A percentile compares a stretch with the other conserved stretches of the same genome.
phyloP scores from a whole-genome alignment of 2,329 filamentous ascomycete species.

The Apiospora marii region DNA sequence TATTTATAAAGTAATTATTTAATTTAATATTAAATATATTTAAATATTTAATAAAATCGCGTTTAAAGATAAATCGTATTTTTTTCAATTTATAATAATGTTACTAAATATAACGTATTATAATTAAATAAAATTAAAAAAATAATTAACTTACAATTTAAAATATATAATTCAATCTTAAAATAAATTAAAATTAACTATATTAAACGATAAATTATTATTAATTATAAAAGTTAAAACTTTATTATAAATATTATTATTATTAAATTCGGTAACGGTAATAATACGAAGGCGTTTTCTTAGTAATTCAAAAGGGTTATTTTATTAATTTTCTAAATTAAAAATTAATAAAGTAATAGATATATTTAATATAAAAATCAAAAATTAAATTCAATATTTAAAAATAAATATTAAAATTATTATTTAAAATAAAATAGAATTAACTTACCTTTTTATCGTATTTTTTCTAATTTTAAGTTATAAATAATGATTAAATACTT shows the following conservation, averaged over 20 bases:
- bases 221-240: neutral
- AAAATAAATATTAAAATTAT: neutral
- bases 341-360: neutral
- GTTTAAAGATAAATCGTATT: neutral
- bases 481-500: neutral
- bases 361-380: neutral
- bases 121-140: neutral
- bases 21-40: neutral
- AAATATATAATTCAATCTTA: neutral
- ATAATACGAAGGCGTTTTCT: neutral
- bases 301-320: neutral
- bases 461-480: neutral
- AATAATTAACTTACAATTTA: neutral
- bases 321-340: neutral
- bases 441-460: neutral
- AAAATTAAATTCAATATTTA: too few relatives aligned
- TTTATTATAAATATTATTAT: neutral
- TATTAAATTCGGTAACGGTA: neutral
- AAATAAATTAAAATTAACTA: neutral
- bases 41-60: neutral
- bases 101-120: neutral
- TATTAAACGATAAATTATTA: neutral
- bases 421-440: neutral
- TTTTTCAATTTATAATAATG: neutral
- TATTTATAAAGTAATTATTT: neutral